These are phyloP conservation scores for Fusarium camptoceras DNA, from an alignment of 2,329 filamentous ascomycete genomes.

Conservation along the genomic window DNA sequence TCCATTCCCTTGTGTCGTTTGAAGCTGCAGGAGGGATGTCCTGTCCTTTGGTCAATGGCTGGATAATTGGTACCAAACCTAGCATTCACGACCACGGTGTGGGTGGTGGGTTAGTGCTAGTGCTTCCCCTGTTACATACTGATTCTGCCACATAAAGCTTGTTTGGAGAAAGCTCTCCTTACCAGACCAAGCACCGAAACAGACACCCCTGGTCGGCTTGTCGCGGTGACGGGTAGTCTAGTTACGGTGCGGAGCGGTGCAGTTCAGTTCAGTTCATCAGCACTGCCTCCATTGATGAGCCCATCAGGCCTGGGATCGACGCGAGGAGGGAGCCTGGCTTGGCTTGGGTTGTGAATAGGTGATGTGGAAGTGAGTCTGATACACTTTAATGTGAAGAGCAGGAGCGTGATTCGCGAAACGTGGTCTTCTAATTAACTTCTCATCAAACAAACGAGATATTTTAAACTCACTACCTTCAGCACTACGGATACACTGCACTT, in stretches of 20 bases:
- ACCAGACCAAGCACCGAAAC: conserved; percentile 40
- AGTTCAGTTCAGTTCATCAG: conserved; percentile 38
- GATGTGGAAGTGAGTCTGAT: conserved; percentile 28
- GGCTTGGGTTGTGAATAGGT: conserved; percentile 26
- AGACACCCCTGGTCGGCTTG: conserved; percentile 39
- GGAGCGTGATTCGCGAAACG: conserved; percentile 39
- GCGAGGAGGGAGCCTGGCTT: conserved; percentile 33
- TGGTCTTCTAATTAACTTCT: conserved; percentile 23
- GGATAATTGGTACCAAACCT: conserved; percentile 14
- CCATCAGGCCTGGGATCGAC: conserved; percentile 44
- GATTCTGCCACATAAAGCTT: conserved; percentile 46
- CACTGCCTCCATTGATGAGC: conserved; percentile 49
- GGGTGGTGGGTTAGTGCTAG: conserved; percentile 33
- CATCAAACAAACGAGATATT: conserved; percentile 25
- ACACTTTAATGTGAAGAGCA: conserved; percentile 10
- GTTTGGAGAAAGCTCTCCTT: conserved; percentile 45
- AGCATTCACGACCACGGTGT: conserved; percentile 17
- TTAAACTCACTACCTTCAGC: conserved; percentile 6
- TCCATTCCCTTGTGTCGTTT: conserved; percentile 27
- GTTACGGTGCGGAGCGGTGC: conserved; percentile 14
- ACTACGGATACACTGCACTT: conserved; percentile 6
- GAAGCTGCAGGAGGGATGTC: conserved; percentile 12
- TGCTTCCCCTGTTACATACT: conserved; percentile 44
- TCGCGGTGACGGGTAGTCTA: conserved; percentile 37
- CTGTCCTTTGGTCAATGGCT: neutral